Conservation (phyloP, 345 rosid genomes). For the Fremontodendron californicum region DNA sequence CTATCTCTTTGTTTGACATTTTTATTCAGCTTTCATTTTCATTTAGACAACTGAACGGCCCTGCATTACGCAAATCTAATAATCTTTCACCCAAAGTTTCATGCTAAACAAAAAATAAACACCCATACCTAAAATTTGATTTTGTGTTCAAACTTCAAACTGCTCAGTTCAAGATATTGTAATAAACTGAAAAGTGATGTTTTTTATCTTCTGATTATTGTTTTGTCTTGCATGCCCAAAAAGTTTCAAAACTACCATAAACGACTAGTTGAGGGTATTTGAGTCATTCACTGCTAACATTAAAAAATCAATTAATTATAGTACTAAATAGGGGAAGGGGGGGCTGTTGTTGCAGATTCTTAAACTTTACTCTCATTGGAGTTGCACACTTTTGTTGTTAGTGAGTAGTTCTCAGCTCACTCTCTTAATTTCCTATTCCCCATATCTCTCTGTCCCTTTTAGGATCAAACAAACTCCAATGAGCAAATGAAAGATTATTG, state of each 20-base stretch:
- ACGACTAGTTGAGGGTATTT: neutral
- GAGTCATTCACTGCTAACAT: neutral
- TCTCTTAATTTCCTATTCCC: neutral
- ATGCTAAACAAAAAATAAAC: neutral
- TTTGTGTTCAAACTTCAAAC: neutral
- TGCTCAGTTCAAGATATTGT: neutral
- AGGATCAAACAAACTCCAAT: neutral
- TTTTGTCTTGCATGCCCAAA: neutral
- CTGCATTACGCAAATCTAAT: neutral
- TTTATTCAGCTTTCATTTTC: neutral
- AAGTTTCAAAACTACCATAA: neutral
- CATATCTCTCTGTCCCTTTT: neutral
- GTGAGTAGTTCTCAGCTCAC: neutral
- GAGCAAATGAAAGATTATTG: slow-evolving; percentile 7
- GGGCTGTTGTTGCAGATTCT: neutral
- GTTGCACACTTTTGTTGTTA: neutral
- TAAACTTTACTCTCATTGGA: slow-evolving; percentile 10
- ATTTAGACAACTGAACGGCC: neutral
- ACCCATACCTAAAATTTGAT: neutral
- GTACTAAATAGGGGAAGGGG: neutral
- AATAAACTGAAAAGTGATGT: neutral
- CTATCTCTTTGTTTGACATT: neutral
- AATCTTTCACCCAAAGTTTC: neutral
- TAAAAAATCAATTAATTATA: neutral
- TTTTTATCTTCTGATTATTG: neutral